Percentiles rank a stretch among this genome's conserved stretches.
Conservation (phyloP, 2,329 filamentous ascomycete genomes). For the Penicillium sp. region DNA sequence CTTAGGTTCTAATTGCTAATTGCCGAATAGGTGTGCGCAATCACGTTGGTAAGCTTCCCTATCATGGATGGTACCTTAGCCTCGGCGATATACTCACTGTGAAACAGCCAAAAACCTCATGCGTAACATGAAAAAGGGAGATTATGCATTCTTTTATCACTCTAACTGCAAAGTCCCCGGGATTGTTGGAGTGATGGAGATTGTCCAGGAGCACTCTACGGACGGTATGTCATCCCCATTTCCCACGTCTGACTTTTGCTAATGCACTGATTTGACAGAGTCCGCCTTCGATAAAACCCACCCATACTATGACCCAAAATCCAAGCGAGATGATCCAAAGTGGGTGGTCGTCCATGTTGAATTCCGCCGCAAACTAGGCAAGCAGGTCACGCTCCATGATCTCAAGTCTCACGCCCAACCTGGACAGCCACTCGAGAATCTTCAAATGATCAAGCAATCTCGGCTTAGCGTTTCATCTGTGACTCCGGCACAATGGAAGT, state of each 20-base stretch:
- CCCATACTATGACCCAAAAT: conserved; percentile 80
- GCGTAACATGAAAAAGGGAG: conserved; percentile 83
- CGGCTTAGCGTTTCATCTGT: conserved; percentile 68
- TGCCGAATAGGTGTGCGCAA: conserved; percentile 44
- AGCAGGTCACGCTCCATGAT: conserved; percentile 66
- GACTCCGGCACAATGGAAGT: conserved; percentile 47
- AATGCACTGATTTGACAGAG: conserved; percentile 43
- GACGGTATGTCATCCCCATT: conserved; percentile 60
- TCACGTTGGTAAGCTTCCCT: conserved; percentile 34
- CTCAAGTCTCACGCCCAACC: conserved; percentile 62
- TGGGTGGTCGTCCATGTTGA: conserved; percentile 90
- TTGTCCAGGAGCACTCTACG: conserved; percentile 76
- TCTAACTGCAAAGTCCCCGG: conserved; percentile 87
- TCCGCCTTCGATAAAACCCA: conserved; percentile 67
- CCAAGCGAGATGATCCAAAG: conserved; percentile 63
- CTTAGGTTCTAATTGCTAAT: conserved; percentile 18
- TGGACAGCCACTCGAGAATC: conserved; percentile 59
- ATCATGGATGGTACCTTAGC: neutral
- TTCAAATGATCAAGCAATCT: conserved; percentile 81
- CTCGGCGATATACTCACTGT: conserved; percentile 17
- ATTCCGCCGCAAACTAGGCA: conserved; percentile 76
- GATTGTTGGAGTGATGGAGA: conserved; percentile 83
- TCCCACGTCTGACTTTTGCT: conserved; percentile 6
- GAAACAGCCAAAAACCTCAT: conserved; percentile 75
- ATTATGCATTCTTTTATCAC: conserved; percentile 95